phyloP scores from a whole-genome alignment of 495 filamentous ascomycete species.

The Melanomma pulvis-pyrius region DNA sequence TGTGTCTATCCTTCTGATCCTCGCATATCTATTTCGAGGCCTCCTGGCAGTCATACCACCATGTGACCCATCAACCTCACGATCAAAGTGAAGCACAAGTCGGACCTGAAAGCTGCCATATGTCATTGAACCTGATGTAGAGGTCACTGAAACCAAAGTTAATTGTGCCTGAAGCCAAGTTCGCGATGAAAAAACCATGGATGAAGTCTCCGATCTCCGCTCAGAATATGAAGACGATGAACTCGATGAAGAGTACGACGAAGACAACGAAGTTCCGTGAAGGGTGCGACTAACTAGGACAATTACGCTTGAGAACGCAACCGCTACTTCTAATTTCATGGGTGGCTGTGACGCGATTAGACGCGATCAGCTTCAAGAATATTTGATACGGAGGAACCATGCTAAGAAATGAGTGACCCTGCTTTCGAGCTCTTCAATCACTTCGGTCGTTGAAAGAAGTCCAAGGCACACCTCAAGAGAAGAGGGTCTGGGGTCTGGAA shows the following conservation, averaged over 20 bases:
- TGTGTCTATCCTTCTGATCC: no score
- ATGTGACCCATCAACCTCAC: no score
- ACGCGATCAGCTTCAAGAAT: background rate
- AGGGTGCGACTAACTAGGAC: background rate
- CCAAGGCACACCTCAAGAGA: background rate
- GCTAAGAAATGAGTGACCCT: background rate
- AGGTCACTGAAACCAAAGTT: no score
- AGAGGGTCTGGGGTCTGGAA: background rate
- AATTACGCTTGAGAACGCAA: background rate
- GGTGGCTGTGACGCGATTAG: background rate
- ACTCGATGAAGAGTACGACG: background rate
- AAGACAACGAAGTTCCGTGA: background rate
- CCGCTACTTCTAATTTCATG: background rate
- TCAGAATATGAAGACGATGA: background rate
- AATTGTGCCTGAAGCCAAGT: no score
- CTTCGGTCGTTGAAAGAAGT: background rate
- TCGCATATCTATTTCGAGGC: no score
- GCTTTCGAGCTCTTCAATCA: background rate
- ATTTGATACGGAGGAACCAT: background rate
- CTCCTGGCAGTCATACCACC: no score
- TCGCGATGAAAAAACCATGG: background rate
- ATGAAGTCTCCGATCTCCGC: background rate
- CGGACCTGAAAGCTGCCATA: no score
- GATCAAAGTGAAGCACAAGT: no score
- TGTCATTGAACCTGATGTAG: no score